A percentile compares a stretch with the other conserved stretches of the same genome.
Evolutionary conservation across 2,329 filamentous ascomycete species (phyloP).

Genomic region (Westerdykella sp.): DNA sequence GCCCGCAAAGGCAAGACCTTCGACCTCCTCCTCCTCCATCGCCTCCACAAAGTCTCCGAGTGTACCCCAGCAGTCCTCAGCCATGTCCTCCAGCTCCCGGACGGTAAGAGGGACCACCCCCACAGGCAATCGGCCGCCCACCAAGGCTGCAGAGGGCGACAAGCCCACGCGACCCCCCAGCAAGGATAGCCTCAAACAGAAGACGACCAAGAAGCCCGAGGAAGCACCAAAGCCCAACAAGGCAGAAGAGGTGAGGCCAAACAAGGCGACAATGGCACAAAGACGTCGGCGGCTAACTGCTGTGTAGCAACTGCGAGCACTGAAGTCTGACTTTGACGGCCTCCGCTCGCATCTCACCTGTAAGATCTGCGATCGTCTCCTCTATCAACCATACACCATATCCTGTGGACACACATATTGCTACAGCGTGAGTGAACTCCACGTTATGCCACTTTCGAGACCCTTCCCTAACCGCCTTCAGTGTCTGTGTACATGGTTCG

Average conservation of each 20-base stretch:
- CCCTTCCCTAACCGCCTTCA: conserved; percentile 29
- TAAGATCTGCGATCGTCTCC: conserved; percentile 61
- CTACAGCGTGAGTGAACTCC: conserved; percentile 50
- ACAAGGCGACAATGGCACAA: conserved; percentile 6
- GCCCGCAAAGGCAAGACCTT: conserved; percentile 23
- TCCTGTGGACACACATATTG: conserved; percentile 67
- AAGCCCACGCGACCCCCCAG: conserved; percentile 28
- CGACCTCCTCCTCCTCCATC: conserved; percentile 26
- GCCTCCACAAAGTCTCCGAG: conserved; percentile 17
- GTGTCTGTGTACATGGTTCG: conserved; percentile 54
- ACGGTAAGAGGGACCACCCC: conserved; percentile 22
- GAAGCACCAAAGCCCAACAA: conserved; percentile 27
- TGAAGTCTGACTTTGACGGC: conserved; percentile 51
- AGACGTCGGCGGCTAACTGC: conserved; percentile 16
- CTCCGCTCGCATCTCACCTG: conserved; percentile 58
- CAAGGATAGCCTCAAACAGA: conserved; percentile 37
- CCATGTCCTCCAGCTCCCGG: conserved; percentile 24
- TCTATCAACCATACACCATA: conserved; percentile 65
- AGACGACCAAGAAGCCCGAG: conserved; percentile 31
- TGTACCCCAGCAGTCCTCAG: conserved; percentile 14
- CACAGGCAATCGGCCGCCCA: conserved; percentile 22
- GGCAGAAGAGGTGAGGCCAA: conserved; percentile 29
- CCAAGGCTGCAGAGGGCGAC: conserved; percentile 26
- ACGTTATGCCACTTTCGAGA: conserved; percentile 8
- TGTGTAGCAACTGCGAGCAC: conserved; percentile 35